These are phyloP conservation scores for Aspergillus wentii DNA, from an alignment of 495 filamentous ascomycete species.

Conservation along the genomic window DNA sequence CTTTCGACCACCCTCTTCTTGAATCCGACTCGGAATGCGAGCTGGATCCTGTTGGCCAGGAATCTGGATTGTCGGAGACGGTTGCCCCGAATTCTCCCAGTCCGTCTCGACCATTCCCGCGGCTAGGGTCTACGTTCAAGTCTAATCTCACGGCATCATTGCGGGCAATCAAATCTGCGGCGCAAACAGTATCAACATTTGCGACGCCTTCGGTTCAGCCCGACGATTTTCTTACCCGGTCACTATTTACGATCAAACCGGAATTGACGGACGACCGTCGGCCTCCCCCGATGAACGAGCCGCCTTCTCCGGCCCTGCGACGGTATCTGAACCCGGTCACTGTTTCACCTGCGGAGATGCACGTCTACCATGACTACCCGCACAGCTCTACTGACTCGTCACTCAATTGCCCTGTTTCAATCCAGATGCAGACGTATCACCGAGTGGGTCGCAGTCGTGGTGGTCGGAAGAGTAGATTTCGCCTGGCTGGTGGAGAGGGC, in stretches of 20 bases:
- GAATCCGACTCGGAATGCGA: slow-evolving; percentile 28
- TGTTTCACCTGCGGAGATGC: slow-evolving; percentile 61
- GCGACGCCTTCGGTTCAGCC: slow-evolving; percentile 68
- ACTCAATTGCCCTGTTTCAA: slow-evolving; percentile 62
- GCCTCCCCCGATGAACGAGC: slow-evolving; percentile 67
- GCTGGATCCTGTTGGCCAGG: slow-evolving; percentile 17
- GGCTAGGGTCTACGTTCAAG: slow-evolving; percentile 62
- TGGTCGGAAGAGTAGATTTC: slow-evolving; percentile 29
- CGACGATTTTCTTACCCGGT: slow-evolving; percentile 86
- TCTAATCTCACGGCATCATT: slow-evolving; percentile 94
- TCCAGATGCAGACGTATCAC: slow-evolving; percentile 82
- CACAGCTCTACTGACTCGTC: slow-evolving; percentile 24
- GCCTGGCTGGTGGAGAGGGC: slow-evolving; percentile 20
- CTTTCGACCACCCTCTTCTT: slow-evolving; percentile 52
- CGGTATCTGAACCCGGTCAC: slow-evolving; percentile 87
- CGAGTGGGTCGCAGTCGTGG: slow-evolving; percentile 30
- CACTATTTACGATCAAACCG: slow-evolving; percentile 70
- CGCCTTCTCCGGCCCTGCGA: slow-evolving; percentile 80
- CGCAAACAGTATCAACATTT: slow-evolving; percentile 75
- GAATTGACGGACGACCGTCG: slow-evolving; percentile 85
- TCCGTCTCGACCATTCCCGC: slow-evolving; percentile 28
- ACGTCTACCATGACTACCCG: slow-evolving; percentile 47
- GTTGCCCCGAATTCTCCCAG: slow-evolving; percentile 16
- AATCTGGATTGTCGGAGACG: slow-evolving; percentile 13
- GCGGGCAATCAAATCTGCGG: slow-evolving; percentile 78